Percentiles rank a stretch among this genome's conserved stretches.
Conservation (phyloP, 495 filamentous ascomycete species). For the Trichoderma erinaceum region DNA sequence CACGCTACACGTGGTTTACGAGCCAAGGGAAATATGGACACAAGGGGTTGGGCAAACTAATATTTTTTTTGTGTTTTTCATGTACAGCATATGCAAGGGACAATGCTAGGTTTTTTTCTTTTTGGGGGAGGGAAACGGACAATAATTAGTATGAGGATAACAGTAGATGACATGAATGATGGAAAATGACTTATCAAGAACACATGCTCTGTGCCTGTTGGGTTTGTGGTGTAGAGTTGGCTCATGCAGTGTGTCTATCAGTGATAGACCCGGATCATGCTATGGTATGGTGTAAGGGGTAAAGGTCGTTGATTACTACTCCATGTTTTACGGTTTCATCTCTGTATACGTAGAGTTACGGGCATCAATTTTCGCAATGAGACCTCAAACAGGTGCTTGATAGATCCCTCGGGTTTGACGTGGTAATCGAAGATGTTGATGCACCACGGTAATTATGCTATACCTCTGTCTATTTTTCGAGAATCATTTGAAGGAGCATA, state of each 20-base stretch:
- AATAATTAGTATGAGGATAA: slow-evolving; percentile 6
- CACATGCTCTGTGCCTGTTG: neutral
- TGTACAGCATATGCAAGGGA: slow-evolving; percentile 14
- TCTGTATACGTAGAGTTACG: neutral
- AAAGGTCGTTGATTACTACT: neutral
- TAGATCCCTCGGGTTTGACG: too few relatives aligned
- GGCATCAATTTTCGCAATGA: too few relatives aligned
- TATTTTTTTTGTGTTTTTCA: slow-evolving; percentile 7
- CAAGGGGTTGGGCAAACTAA: neutral
- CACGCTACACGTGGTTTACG: neutral
- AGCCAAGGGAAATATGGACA: neutral
- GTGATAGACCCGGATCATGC: neutral
- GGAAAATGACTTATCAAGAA: neutral
- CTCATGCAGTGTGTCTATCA: neutral
- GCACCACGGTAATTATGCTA: too few relatives aligned
- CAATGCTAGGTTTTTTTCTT: neutral
- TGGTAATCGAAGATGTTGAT: too few relatives aligned
- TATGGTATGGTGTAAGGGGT: neutral
- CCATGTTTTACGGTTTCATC: neutral
- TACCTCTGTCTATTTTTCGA: too few relatives aligned
- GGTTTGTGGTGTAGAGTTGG: neutral
- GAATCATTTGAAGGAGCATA: too few relatives aligned
- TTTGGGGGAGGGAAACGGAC: neutral
- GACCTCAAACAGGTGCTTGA: too few relatives aligned
- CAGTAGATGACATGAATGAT: slow-evolving; percentile 11